phyloP scores from a whole-genome alignment of 2,329 filamentous ascomycete species.

The Fusarium metavorans region DNA sequence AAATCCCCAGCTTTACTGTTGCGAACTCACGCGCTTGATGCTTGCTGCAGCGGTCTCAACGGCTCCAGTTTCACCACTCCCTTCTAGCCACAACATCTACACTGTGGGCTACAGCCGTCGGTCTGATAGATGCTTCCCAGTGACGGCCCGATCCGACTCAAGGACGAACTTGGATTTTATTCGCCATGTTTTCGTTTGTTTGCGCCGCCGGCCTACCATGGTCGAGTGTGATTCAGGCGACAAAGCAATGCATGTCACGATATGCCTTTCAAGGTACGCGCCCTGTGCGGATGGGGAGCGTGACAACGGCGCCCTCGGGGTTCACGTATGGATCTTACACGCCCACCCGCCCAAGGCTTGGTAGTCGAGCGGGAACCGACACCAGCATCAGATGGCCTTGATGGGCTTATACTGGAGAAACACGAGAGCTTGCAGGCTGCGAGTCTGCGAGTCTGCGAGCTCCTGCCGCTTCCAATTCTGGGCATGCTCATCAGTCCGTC shows the following conservation, averaged over 20 bases:
- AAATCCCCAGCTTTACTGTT: constrained; percentile 24
- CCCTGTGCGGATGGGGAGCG: constrained; percentile 20
- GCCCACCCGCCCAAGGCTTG: constrained; percentile 15
- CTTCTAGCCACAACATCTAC: constrained; percentile 34
- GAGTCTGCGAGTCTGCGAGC: constrained; percentile 24
- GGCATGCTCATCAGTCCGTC: constrained; percentile 22
- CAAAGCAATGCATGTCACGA: constrained; percentile 30
- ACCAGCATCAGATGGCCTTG: constrained; percentile 32
- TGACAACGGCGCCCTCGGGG: constrained; percentile 16
- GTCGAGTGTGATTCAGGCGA: constrained; percentile 14
- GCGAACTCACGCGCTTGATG: constrained; percentile 32
- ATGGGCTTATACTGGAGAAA: constrained; percentile 36
- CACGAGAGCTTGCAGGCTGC: constrained; percentile 37
- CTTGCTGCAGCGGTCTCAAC: constrained; percentile 33
- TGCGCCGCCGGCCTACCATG: constrained; percentile 18
- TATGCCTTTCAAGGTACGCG: constrained; percentile 10
- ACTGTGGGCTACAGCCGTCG: constrained; percentile 32
- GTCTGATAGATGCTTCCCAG: constrained; percentile 28
- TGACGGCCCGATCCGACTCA: constrained; percentile 47
- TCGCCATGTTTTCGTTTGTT: constrained; percentile 40
- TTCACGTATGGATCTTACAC: constrained; percentile 30
- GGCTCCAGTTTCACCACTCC: constrained; percentile 40
- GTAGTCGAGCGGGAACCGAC: constrained; percentile 38
- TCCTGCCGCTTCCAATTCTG: constrained; percentile 32
- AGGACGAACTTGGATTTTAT: constrained; percentile 33